phyloP scores from a whole-genome alignment of 2,329 filamentous ascomycete species.

The Sporothrix euskadiensis region DNA sequence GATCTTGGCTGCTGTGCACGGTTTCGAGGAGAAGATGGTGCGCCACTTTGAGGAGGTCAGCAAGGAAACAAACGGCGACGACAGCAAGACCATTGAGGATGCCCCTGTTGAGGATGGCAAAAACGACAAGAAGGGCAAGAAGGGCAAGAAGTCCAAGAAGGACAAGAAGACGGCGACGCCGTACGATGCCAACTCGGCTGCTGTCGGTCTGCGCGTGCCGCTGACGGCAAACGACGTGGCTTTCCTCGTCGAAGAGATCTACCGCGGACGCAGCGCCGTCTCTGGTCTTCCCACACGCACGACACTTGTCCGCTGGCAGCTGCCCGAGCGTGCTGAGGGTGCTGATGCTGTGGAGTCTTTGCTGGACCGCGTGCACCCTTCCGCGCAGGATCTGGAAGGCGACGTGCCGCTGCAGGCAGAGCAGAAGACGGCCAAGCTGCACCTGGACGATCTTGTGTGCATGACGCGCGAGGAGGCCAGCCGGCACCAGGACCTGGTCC shows the following conservation, averaged over 20 bases:
- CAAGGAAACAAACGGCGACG: background rate
- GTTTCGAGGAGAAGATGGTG: slow-evolving; percentile 74
- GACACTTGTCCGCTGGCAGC: slow-evolving; percentile 74
- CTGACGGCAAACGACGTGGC: slow-evolving; percentile 78
- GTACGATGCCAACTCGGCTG: slow-evolving; percentile 42
- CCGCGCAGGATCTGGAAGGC: slow-evolving; percentile 22
- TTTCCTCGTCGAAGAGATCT: slow-evolving; percentile 89
- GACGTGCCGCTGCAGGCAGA: slow-evolving; percentile 45
- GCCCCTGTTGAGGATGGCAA: background rate
- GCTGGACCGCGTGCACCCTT: slow-evolving; percentile 50
- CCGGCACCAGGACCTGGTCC: slow-evolving; percentile 75
- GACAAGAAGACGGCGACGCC: background rate
- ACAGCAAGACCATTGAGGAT: background rate
- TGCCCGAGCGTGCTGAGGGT: slow-evolving; percentile 39
- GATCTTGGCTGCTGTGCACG: slow-evolving; percentile 73
- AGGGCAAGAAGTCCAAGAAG: slow-evolving; percentile 21
- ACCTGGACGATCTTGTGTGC: slow-evolving; percentile 72
- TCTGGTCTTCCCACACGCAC: slow-evolving; percentile 80
- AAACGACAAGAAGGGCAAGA: background rate
- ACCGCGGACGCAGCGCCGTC: slow-evolving; percentile 75
- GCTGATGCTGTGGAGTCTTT: slow-evolving; percentile 39
- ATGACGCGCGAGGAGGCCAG: slow-evolving; percentile 91
- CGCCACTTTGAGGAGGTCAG: slow-evolving; percentile 38
- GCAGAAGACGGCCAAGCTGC: slow-evolving; percentile 73
- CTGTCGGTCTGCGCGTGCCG: slow-evolving; percentile 74